phyloP scores from a whole-genome alignment of 2,329 filamentous ascomycete genomes.

The Fusarium mundagurra region DNA sequence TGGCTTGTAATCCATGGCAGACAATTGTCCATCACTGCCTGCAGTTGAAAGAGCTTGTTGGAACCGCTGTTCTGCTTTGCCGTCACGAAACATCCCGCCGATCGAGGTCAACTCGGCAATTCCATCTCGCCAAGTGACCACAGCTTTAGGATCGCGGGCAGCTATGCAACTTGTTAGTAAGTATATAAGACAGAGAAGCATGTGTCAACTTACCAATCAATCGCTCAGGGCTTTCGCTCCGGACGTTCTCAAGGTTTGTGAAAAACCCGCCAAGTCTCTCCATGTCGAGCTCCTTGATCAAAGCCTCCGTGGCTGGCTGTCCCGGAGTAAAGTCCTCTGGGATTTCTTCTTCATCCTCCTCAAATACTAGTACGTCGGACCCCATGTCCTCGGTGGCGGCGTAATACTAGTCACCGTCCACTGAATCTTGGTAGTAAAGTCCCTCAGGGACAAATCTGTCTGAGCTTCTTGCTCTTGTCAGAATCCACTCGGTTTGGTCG shows the following conservation, averaged over 20 bases:
- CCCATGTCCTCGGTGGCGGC: not conserved
- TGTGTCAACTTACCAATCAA: not conserved
- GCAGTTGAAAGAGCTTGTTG: not conserved
- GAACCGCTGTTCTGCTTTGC: not conserved
- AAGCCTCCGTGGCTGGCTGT: not conserved
- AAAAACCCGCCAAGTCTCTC: not conserved
- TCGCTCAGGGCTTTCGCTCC: not conserved
- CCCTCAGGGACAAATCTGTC: not conserved
- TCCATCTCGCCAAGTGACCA: not conserved
- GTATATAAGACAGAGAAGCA: not conserved
- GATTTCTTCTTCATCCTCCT: not conserved
- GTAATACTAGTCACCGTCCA: not conserved
- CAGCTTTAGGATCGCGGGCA: not conserved
- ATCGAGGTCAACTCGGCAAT: not conserved
- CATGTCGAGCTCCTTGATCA: not conserved
- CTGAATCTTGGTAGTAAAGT: not conserved
- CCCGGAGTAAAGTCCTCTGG: not conserved
- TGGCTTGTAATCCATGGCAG: not conserved
- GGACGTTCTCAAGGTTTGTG: not conserved
- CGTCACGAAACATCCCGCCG: not conserved
- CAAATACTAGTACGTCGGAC: not conserved
- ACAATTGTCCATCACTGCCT: not conserved
- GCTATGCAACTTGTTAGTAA: conserved; percentile 1
- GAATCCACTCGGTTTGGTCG: not conserved
- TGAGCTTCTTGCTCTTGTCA: not conserved